These are phyloP conservation scores for Ceratocystis alfenasii DNA, from an alignment of 2,329 filamentous ascomycete species.

Conservation along the genomic window DNA sequence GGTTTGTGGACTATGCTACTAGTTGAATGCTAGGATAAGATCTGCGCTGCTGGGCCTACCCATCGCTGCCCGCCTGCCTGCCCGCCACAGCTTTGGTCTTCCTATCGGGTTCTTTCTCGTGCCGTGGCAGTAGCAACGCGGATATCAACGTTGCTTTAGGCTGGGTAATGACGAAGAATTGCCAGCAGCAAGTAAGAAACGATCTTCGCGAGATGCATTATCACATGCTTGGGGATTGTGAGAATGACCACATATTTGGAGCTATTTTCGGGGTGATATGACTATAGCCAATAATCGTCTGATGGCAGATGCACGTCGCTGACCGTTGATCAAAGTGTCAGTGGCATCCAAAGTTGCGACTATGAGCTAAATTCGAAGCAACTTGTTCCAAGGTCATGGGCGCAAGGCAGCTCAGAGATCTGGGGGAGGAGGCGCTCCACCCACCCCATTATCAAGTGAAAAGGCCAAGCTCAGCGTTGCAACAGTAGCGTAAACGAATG, in stretches of 20 bases:
- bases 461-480: background rate
- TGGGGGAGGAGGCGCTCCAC: background rate
- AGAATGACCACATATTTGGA: background rate
- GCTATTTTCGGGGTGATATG: background rate
- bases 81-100: too few species aligned
- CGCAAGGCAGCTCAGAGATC: background rate
- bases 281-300: constrained; percentile 2
- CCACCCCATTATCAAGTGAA: background rate
- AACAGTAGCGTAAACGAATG: background rate
- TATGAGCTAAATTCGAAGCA: background rate
- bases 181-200: too few species aligned
- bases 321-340: constrained; percentile 9
- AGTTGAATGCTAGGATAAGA: background rate
- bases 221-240: background rate
- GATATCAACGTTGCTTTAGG: too few species aligned
- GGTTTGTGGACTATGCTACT: background rate
- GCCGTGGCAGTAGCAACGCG: too few species aligned
- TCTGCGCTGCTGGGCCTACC: background rate
- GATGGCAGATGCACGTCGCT: constrained; percentile 1
- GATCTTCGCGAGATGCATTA: background rate
- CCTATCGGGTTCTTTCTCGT: too few species aligned
- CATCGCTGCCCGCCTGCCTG: too few species aligned
- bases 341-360: background rate
- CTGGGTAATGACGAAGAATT: too few species aligned
- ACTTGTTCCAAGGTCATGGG: background rate